These are phyloP conservation scores for Trichoderma afroharzianum DNA, from an alignment of 2,329 filamentous ascomycete species.

Conservation along the genomic window DNA sequence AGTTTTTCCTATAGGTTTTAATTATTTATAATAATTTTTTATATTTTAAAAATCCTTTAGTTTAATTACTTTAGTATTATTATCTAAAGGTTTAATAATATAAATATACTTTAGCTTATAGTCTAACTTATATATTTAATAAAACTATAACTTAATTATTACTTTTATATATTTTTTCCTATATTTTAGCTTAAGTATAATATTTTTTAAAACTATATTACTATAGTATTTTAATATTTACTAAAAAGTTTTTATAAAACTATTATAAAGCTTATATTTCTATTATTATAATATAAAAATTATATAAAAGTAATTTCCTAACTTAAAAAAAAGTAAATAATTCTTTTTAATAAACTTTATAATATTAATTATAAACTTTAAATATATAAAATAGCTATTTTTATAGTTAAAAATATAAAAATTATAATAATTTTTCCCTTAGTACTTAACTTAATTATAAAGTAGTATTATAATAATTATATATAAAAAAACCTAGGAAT, in stretches of 20 bases:
- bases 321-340: background rate
- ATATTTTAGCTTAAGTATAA: constrained; percentile 4
- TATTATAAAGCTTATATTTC: constrained; percentile 2
- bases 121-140: constrained; percentile 3
- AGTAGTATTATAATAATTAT: constrained; percentile 1
- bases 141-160: background rate
- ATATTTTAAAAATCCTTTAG: background rate
- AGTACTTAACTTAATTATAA: background rate
- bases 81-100: background rate
- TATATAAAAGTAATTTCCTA: background rate
- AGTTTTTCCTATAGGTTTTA: constrained; percentile 1
- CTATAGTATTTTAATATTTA: constrained; percentile 8
- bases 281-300: background rate
- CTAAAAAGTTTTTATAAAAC: background rate
- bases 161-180: constrained; percentile 18
- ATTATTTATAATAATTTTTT: constrained; percentile 3
- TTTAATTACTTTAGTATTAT: background rate
- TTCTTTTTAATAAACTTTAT: constrained; percentile 12
- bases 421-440: constrained; percentile 10
- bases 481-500: background rate
- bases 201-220: constrained; percentile 7
- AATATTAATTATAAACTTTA: background rate
- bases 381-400: constrained; percentile 6
- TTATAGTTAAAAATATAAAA: constrained; percentile 13
- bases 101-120: background rate